Base-by-base conservation (phyloP, 2,329 filamentous ascomycete genomes). In the Paraphaeosphaeria minitans region DNA sequence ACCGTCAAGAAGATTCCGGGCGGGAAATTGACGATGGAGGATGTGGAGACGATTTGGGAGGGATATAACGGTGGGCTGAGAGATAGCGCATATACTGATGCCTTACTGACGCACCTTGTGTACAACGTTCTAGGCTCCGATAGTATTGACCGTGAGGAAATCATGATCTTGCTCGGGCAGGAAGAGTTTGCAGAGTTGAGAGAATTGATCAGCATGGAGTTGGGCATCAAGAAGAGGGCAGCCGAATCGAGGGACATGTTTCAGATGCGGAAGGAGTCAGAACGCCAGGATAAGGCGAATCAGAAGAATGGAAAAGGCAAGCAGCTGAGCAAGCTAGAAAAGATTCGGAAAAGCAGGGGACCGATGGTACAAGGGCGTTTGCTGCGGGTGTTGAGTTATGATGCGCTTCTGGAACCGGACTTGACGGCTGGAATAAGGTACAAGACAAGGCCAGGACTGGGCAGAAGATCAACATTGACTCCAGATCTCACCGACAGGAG, bases 31-130 rank as follows among this genome's bases (percentile, higher is more conserved):
- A 52, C 35, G 0, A 52, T 52, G 49, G 35, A 42, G n/a, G 49
- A 52, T 29, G 49, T 52, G 16, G 49, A 52, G 19, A 42, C 35
- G 7, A 41, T 52, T 5, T 52, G 49, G 49, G 49, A 52, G 22
- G 49, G 49, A 14, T 52, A 41, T 52, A 35, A 29, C 16, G 49
- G 49, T 9, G 22, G 14, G 12, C 49, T 52, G 12, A 35, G 49
- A 5, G 49, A 52, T 29, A 41, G 33, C 35, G 22, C 7, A 14
- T 52, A 52, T 13, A 52, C 49, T 22, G 49, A 52, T 42, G 49
- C 49, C 1, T 24, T 52, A 22, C 49, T 52, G 5, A 42, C 49
- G 14, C 49, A 52, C 9, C 24, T 52, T 8, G 31, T 52, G 21
- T 52, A 52, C 35, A 52, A 52, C 8, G 49, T 52, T 2, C 35